These are phyloP conservation scores for Epichloe gansuensis DNA, from an alignment of 2,329 filamentous ascomycete genomes.

Conservation along the genomic window DNA sequence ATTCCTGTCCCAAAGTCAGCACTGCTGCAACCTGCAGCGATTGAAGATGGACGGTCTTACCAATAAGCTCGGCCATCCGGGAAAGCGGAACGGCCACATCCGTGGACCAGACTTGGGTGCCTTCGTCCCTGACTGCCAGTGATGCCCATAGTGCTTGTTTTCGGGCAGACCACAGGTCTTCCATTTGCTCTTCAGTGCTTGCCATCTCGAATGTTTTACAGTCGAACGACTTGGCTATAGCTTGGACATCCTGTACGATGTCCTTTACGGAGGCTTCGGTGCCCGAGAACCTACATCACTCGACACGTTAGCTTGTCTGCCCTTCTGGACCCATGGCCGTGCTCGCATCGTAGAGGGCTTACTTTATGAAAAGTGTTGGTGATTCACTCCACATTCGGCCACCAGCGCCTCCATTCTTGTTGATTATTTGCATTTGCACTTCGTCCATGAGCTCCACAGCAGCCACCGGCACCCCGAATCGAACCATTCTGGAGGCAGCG, in stretches of 20 bases:
- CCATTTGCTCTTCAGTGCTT: conserved; percentile 47
- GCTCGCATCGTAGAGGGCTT: background rate
- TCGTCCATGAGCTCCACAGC: conserved; percentile 54
- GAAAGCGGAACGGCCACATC: conserved; percentile 71
- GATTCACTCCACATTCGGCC: conserved; percentile 50
- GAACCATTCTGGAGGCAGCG: conserved; percentile 51
- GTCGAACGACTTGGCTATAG: conserved; percentile 35
- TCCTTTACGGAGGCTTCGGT: conserved; percentile 48
- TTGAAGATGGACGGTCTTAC: conserved; percentile 8
- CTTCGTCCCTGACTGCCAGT: conserved; percentile 48
- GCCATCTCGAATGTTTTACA: conserved; percentile 57
- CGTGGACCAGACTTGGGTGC: conserved; percentile 61
- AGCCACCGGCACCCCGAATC: conserved; percentile 51
- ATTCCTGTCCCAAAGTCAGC: conserved; percentile 28
- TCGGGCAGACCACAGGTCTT: conserved; percentile 61
- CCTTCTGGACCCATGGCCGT: background rate
- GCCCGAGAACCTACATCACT: conserved; percentile 40
- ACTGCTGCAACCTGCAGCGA: background rate
- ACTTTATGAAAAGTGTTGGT: conserved; percentile 63
- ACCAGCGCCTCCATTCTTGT: conserved; percentile 45
- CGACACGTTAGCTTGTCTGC: background rate
- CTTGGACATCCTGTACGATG: conserved; percentile 43
- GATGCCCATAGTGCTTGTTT: conserved; percentile 66
- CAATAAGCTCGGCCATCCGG: conserved; percentile 55
- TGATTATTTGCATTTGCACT: conserved; percentile 55